Conservation (phyloP, 2,329 filamentous ascomycete species). For the Xylariaceae sp. region DNA sequence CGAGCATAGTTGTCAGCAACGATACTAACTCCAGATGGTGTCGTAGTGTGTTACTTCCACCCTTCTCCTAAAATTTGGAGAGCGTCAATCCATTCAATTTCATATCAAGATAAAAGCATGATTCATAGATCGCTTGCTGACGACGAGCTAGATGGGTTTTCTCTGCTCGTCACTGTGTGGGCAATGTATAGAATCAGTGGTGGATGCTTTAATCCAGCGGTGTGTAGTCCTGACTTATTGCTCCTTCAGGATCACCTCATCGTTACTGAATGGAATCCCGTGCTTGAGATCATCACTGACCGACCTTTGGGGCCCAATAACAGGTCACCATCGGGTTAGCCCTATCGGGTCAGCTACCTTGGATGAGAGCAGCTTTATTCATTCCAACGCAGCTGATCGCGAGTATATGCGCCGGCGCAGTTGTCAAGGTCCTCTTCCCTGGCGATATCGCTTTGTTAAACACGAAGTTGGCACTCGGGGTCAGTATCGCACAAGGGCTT, state of each 20-base stretch:
- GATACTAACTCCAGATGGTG: background rate
- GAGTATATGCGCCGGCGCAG: slow-evolving; percentile 51
- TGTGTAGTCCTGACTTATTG: slow-evolving; percentile 22
- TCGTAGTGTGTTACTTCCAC: slow-evolving; percentile 6
- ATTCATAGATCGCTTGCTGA: background rate
- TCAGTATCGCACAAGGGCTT: slow-evolving; percentile 44
- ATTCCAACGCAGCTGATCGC: slow-evolving; percentile 50
- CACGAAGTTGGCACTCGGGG: slow-evolving; percentile 22
- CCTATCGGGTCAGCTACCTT: slow-evolving; percentile 46
- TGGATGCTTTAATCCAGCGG: slow-evolving; percentile 40
- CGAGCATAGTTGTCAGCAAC: too few relatives aligned
- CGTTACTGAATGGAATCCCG: background rate
- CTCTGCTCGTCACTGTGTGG: slow-evolving; percentile 46
- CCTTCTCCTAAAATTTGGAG: background rate
- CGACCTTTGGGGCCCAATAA: background rate
- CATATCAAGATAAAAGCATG: background rate
- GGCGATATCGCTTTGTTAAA: slow-evolving; percentile 37
- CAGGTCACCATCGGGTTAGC: slow-evolving; percentile 49
- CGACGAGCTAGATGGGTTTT: slow-evolving; percentile 33
- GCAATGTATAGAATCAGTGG: slow-evolving; percentile 47
- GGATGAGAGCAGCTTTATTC: slow-evolving; percentile 44
- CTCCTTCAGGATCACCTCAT: background rate
- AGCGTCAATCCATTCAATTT: background rate
- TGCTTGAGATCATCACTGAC: background rate
- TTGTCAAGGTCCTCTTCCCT: slow-evolving; percentile 52